A percentile compares a stretch with the other conserved stretches of the same genome.
Evolutionary conservation across 2,329 filamentous ascomycete genomes (phyloP).

Genomic region (Rhynchosporium agropyri): DNA sequence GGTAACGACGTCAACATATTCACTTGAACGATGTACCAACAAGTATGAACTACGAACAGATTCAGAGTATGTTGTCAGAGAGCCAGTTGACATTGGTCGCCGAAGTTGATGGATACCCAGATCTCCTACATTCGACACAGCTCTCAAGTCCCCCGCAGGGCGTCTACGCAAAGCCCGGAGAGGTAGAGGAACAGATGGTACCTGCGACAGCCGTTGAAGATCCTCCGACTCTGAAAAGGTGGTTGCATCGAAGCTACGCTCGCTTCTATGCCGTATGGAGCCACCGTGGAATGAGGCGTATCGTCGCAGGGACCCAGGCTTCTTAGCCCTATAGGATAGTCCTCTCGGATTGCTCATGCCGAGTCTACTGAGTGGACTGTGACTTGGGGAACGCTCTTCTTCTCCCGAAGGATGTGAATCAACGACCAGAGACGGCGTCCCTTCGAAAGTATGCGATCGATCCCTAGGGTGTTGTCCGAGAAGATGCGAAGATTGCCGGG

Average conservation of each 20-base stretch:
- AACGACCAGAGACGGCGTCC: conserved; percentile 36
- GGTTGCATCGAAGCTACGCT: conserved; percentile 64
- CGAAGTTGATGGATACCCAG: conserved; percentile 54
- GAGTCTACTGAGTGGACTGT: conserved; percentile 30
- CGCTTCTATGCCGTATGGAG: conserved; percentile 52
- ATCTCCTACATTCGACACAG: conserved; percentile 66
- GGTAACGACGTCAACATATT: conserved; percentile 50
- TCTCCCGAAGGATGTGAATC: conserved; percentile 35
- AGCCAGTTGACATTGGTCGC: conserved; percentile 60
- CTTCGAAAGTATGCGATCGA: conserved; percentile 43
- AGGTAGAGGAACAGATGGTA: conserved; percentile 53
- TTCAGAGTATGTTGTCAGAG: conserved; percentile 61
- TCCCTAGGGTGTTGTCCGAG: conserved; percentile 48
- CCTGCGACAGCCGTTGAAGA: conserved; percentile 49
- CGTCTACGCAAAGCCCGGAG: conserved; percentile 68
- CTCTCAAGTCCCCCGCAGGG: conserved; percentile 75
- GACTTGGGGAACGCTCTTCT: conserved; percentile 33
- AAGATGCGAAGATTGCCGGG: conserved; percentile 58
- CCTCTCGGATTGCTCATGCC: conserved; percentile 29
- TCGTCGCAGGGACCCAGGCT: conserved; percentile 56
- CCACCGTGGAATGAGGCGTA: conserved; percentile 64
- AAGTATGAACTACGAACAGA: conserved; percentile 62
- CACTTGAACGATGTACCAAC: conserved; percentile 44
- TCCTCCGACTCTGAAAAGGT: conserved; percentile 59
- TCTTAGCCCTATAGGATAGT: conserved; percentile 49